Evolutionary conservation across 345 rosid species (phyloP), one percentile per base, ranked within the genome.

Genomic region (Litchi chinensis): DNA sequence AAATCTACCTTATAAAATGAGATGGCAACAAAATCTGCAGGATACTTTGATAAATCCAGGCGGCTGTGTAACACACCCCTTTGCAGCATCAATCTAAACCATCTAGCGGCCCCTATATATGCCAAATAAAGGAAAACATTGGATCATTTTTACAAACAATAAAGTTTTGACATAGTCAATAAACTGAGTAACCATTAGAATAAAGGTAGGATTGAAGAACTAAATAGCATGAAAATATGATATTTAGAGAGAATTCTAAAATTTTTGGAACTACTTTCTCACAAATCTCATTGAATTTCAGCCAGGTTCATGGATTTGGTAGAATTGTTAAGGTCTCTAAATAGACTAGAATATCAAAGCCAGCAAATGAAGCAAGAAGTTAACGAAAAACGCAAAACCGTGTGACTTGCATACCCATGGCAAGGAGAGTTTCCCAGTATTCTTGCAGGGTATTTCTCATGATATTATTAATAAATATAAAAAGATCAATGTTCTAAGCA

Each of bases 1-100:
- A 59, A 24, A 70, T 56, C 6, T 65, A 89, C 95, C 95, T 91
- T 91, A 71, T 91, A 91, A 79, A 95, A 95, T 76, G 99, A 94
- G 72, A 91, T 39, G 67, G 82, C 97, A 83, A 94, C 97, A 89
- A 94, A 95, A 86, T 95, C 99, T 21, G 93, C 98, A 82, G 95
- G 94, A 81, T 86, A 90, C 64, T 85, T 84, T 2, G 90, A 91
- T 81, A 95, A 86, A 89, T 95, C 90, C 46, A n/a, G 95, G 97
- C 65, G 97, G 97, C 46, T 85, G 81, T 37, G 97, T 89, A 5
- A 91, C 90, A 88, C 86, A 91, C 77, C 99, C 99, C 87, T 95
- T 95, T 74, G 99, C 99, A 87, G 99, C 97, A 90, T 95, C 99
- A 76, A 95, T 85, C 84, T 90, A 82, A 75, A 93, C 92, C 98